Percentiles rank a stretch among this genome's conserved stretches.
Evolutionary conservation across 1,139 yeast species (phyloP).

Genomic region (Debaryomycetaceae sp.): DNA sequence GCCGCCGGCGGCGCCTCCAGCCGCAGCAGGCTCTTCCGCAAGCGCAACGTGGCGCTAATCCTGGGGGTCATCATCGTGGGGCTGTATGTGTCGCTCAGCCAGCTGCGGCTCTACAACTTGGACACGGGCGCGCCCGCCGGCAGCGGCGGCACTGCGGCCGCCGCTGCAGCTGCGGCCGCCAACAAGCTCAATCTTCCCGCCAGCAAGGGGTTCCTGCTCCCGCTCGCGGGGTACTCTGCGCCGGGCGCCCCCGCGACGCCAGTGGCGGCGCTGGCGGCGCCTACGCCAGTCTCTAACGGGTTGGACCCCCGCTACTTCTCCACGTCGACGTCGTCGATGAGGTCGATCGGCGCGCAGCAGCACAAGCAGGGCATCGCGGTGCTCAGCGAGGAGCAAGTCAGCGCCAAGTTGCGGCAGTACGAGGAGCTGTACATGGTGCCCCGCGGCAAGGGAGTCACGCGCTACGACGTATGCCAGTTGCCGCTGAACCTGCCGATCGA

Average conservation of each 20-base stretch:
- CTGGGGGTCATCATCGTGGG: constrained; percentile 47
- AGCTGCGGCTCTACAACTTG: constrained; percentile 38
- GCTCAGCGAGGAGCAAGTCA: constrained; percentile 71
- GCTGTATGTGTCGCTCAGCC: constrained; percentile 39
- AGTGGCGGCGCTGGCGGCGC: constrained; percentile 3
- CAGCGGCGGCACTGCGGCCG: constrained; percentile 10
- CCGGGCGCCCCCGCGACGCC: background rate
- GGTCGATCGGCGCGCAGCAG: constrained; percentile 40
- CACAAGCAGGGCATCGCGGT: constrained; percentile 42
- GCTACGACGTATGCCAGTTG: constrained; percentile 87
- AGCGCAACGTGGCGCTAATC: constrained; percentile 37
- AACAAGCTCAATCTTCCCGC: constrained; percentile 5
- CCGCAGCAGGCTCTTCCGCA: constrained; percentile 15
- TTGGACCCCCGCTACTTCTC: constrained; percentile 33
- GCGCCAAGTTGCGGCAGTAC: constrained; percentile 59
- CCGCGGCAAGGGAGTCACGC: constrained; percentile 84
- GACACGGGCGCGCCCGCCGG: constrained; percentile 35
- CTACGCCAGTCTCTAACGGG: constrained; percentile 9
- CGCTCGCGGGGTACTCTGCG: constrained; percentile 3
- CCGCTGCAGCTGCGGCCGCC: constrained; percentile 1
- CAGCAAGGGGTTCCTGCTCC: constrained; percentile 4
- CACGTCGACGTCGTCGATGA: constrained; percentile 42
- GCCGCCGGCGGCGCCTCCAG: constrained; percentile 9
- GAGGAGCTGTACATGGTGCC: constrained; percentile 81
- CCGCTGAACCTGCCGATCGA: constrained; percentile 94